These are phyloP conservation scores for Kodamaea arcana DNA, from an alignment of 1,139 yeast genomes.

Conservation along the genomic window DNA sequence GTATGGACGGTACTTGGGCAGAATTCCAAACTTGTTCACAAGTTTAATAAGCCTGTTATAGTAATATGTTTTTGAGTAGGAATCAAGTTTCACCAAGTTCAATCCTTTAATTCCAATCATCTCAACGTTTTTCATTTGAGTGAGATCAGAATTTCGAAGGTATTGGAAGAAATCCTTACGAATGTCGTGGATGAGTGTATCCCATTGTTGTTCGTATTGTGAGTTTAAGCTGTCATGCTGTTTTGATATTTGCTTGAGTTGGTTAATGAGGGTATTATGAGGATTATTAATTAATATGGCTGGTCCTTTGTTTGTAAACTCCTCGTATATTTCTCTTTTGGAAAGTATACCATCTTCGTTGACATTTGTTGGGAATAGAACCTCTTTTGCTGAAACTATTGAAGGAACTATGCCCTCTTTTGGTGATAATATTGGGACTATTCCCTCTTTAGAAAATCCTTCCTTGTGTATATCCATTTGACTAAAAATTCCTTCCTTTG, in stretches of 20 bases:
- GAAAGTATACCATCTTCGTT: no score
- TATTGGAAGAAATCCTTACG: constrained; percentile 23
- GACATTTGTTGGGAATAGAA: no score
- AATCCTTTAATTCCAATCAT: constrained; percentile 39
- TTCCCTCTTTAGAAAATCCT: background rate
- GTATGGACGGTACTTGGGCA: constrained; percentile 43
- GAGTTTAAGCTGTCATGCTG: constrained; percentile 31
- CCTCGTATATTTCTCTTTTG: no score
- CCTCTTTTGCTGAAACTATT: no score
- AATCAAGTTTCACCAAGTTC: constrained; percentile 20
- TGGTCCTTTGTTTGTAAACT: no score
- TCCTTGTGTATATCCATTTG: no score
- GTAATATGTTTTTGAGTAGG: constrained; percentile 6
- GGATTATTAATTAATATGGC: background rate
- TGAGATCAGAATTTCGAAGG: constrained; percentile 9
- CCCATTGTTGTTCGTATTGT: constrained; percentile 33
- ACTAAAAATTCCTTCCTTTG: no score
- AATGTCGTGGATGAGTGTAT: constrained; percentile 25
- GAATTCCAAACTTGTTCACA: constrained; percentile 43
- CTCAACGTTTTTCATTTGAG: constrained; percentile 14
- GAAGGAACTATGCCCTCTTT: no score
- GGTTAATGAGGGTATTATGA: constrained; percentile 16
- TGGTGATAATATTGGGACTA: no score
- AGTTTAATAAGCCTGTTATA: constrained; percentile 29
- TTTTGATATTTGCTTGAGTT: constrained; percentile 29